phyloP scores from a whole-genome alignment of 2,329 filamentous ascomycete genomes.

The Claviceps sp. region DNA sequence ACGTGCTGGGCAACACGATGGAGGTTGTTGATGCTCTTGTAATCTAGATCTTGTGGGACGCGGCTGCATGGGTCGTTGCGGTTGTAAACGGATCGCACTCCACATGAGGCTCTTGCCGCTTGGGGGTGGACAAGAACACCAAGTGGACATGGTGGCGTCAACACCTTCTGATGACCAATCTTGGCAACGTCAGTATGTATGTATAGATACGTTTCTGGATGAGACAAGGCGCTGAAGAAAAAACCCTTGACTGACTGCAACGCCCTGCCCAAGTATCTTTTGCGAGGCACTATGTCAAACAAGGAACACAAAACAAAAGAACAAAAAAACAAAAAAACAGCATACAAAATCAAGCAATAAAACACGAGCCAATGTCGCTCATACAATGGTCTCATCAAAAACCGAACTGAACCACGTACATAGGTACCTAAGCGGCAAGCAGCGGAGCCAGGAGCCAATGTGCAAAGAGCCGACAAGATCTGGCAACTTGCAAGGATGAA shows the following conservation, averaged over 20 bases:
- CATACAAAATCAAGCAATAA: not conserved
- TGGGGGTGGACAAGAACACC: not conserved
- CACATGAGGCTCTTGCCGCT: conserved; percentile 11
- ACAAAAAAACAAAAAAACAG: not conserved
- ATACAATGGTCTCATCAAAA: not conserved
- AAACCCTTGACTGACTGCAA: not conserved
- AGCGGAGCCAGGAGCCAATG: too few relatives aligned
- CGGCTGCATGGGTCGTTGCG: conserved; percentile 6
- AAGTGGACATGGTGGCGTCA: not conserved
- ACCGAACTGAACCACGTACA: not conserved
- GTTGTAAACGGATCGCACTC: conserved; percentile 10
- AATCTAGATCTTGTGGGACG: conserved; percentile 4
- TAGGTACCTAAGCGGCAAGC: too few relatives aligned
- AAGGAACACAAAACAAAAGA: too few relatives aligned
- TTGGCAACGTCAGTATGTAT: not conserved
- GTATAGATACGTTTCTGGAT: not conserved
- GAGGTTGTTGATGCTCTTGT: conserved; percentile 5
- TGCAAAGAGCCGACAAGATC: too few relatives aligned
- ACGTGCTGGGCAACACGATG: not conserved
- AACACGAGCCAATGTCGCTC: not conserved
- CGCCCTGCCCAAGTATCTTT: not conserved
- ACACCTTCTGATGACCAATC: not conserved
- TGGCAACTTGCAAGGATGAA: too few relatives aligned
- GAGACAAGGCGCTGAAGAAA: not conserved
- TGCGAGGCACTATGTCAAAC: not conserved